These are phyloP conservation scores for Friedmanniomyces simplex DNA, from an alignment of 495 filamentous ascomycete species.

Conservation along the genomic window DNA sequence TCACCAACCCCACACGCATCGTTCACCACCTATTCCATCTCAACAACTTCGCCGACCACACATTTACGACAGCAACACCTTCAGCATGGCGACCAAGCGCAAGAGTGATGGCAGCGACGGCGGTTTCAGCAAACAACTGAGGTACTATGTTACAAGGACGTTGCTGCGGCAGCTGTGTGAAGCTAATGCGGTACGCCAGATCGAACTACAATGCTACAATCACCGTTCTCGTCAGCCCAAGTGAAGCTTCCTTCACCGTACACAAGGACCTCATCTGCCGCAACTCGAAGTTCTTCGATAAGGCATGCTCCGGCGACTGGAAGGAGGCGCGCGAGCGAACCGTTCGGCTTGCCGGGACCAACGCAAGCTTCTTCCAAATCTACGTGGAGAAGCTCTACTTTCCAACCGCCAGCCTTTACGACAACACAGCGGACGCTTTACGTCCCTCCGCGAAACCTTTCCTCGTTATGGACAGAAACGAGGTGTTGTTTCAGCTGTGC, in stretches of 20 bases:
- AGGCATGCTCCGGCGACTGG: background rate
- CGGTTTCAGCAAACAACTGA: background rate
- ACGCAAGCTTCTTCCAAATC: background rate
- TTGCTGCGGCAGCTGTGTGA: background rate
- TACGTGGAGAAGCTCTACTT: background rate
- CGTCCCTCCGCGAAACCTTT: background rate
- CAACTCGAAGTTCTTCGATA: constrained; percentile 2
- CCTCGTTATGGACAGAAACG: background rate
- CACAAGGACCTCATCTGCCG: background rate
- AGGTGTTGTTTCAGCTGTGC: background rate
- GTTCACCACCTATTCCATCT: too few relatives aligned
- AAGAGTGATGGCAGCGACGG: background rate
- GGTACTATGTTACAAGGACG: background rate
- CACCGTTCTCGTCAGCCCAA: constrained; percentile 1
- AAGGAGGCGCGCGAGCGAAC: constrained; percentile 1
- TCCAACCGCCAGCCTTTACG: background rate
- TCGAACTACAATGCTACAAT: background rate
- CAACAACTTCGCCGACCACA: too few relatives aligned
- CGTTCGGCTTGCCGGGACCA: background rate
- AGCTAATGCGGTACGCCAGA: background rate
- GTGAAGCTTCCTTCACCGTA: background rate
- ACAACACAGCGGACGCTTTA: background rate
- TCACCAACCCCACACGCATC: too few relatives aligned
- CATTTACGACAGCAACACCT: too few relatives aligned
- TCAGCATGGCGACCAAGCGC: background rate